These are phyloP conservation scores for Juncus inflexus DNA, from an alignment of 176 grass and related monocot genomes.

Conservation along the genomic window DNA sequence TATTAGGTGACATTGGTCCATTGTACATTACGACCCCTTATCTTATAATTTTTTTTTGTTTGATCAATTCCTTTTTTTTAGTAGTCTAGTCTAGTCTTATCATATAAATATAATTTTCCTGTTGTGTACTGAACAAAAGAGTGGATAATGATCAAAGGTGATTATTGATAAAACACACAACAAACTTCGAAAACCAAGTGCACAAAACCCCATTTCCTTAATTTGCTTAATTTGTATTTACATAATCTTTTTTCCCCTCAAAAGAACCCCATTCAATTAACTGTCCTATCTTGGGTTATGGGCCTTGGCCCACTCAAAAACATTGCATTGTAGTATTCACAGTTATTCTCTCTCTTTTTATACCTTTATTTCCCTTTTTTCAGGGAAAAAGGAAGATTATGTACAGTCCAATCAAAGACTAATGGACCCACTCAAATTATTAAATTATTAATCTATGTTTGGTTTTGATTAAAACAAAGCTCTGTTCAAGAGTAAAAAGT, in stretches of 20 bases:
- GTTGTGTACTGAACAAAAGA: too few relatives aligned
- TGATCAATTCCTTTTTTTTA: too few relatives aligned
- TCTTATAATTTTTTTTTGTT: too few relatives aligned
- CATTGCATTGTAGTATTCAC: not conserved
- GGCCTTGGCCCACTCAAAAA: constrained; percentile 21
- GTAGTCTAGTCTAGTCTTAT: too few relatives aligned
- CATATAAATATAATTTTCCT: too few relatives aligned
- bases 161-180: not conserved
- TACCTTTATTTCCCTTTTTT: constrained; percentile 4
- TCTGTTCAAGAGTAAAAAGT: constrained; percentile 13
- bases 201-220: not conserved
- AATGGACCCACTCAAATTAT: constrained; percentile 13
- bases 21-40: too few relatives aligned
- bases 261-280: not conserved
- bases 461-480: not conserved
- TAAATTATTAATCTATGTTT: constrained; percentile 2
- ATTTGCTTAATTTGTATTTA: not conserved
- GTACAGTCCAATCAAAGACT: constrained; percentile 10
- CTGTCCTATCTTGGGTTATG: constrained; percentile 5
- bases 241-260: not conserved
- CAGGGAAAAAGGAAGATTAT: constrained; percentile 5
- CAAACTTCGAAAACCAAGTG: constrained; percentile 7
- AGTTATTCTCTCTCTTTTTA: constrained; percentile 8
- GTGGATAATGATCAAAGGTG: too few relatives aligned
- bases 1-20: too few relatives aligned